Evolutionary conservation across 257 asterid genomes (phyloP).

Genomic region (Echium plantagineum): DNA sequence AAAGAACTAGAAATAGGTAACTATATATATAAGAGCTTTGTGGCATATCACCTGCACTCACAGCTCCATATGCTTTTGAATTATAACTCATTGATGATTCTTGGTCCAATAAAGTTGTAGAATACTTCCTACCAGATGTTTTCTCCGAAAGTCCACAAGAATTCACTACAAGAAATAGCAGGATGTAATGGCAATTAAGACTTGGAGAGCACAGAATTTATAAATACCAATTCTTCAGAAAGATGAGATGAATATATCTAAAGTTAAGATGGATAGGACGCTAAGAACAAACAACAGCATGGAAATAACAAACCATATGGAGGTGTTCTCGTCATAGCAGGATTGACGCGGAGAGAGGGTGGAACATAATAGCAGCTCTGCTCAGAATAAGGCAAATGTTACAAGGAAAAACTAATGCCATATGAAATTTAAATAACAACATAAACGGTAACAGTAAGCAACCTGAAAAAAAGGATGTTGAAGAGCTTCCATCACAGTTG

Average conservation of each 20-base stretch:
- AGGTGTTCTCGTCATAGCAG: conserved; percentile 41
- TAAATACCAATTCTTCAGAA: not conserved
- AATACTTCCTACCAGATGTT: conserved; percentile 30
- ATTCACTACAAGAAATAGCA: conserved; percentile 1
- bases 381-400: conserved; percentile 7
- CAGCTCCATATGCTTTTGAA: conserved; percentile 35
- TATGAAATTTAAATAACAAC: not conserved
- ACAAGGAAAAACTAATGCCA: not conserved
- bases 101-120: conserved; percentile 27
- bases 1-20: not conserved
- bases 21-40: not conserved
- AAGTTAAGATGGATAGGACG: not conserved
- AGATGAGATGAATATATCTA: not conserved
- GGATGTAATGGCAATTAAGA: not conserved
- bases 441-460: not conserved
- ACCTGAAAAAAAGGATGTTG: conserved; percentile 97
- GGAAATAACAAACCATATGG: conserved; percentile 42
- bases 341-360: conserved; percentile 65
- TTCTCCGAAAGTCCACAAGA: conserved; percentile 31
- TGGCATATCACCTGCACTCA: conserved; percentile 36
- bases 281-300: not conserved
- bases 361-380: conserved; percentile 85
- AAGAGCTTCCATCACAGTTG: conserved; percentile 69
- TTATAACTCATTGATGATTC: conserved; percentile 37
- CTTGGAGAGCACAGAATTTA: not conserved